These are phyloP conservation scores for Wickerhamiella infanticola DNA, from an alignment of 1,139 yeast genomes.

Conservation along the genomic window DNA sequence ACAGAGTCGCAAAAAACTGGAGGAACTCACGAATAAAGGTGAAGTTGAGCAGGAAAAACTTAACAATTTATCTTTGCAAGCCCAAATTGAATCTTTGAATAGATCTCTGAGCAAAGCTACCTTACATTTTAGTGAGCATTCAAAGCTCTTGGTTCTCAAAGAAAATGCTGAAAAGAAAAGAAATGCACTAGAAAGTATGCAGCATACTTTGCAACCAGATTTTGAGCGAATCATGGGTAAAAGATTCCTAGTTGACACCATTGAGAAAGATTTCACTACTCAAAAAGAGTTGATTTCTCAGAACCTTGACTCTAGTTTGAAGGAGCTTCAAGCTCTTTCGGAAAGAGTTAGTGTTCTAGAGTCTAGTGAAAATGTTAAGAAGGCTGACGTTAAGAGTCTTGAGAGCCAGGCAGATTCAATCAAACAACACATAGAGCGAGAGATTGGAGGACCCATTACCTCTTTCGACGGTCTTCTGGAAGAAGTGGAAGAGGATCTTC, in stretches of 20 bases:
- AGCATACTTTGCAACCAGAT: background rate
- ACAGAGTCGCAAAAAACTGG: background rate
- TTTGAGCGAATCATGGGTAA: background rate
- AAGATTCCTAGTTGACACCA: background rate
- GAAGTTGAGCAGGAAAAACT: background rate
- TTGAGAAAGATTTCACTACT: background rate
- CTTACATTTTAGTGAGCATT: conserved; percentile 2
- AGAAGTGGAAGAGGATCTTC: conserved; percentile 13
- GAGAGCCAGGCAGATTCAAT: conserved; percentile 3
- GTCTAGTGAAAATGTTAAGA: conserved; percentile 1
- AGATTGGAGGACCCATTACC: conserved; percentile 2
- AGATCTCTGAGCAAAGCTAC: conserved; percentile 4
- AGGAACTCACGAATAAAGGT: background rate
- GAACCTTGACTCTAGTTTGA: background rate
- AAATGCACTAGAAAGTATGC: background rate
- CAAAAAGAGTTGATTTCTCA: background rate
- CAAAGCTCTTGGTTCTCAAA: conserved; percentile 3
- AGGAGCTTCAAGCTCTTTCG: background rate
- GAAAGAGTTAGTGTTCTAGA: background rate
- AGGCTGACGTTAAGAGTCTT: conserved; percentile 3
- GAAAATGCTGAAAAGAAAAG: conserved; percentile 3
- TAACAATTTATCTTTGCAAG: background rate
- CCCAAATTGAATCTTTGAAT: conserved; percentile 1
- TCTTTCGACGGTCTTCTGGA: conserved; percentile 5
- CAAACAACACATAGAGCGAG: background rate